phyloP scores from a whole-genome alignment of 1,139 yeast species.

The Geotrichum phurueaensis region DNA sequence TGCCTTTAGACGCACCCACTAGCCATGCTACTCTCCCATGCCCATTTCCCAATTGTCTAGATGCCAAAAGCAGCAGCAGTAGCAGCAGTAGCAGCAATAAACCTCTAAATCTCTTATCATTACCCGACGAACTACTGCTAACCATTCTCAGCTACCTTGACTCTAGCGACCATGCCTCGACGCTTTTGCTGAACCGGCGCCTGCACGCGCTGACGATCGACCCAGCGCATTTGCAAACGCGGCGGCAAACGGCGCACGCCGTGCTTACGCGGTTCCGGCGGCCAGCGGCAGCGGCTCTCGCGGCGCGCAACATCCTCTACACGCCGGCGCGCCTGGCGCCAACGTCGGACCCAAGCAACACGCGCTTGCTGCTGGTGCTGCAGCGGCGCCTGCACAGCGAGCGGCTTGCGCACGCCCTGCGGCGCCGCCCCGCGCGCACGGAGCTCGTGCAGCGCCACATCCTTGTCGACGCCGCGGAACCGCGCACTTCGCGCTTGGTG shows the following conservation, averaged over 20 bases:
- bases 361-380: conserved; percentile 24
- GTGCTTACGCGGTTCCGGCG: conserved; percentile 19
- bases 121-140: conserved; percentile 30
- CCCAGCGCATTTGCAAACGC: conserved; percentile 22
- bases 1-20: not conserved
- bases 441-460: conserved; percentile 27
- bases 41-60: not conserved
- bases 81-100: not conserved
- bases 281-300: conserved; percentile 26
- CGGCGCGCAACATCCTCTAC: conserved; percentile 26
- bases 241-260: conserved; percentile 23
- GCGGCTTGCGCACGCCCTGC: conserved; percentile 24
- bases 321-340: conserved; percentile 28
- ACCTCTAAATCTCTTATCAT: not conserved
- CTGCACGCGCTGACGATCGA: conserved; percentile 27
- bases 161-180: conserved; percentile 26
- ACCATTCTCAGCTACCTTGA: conserved; percentile 26
- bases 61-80: not conserved
- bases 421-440: conserved; percentile 24
- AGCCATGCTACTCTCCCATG: not conserved
- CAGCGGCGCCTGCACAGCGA: conserved; percentile 27
- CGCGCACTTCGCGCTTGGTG: conserved; percentile 1
- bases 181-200: conserved; percentile 22
- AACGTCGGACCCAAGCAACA: conserved; percentile 23
- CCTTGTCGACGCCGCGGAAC: not conserved